Evolutionary conservation across 2,329 filamentous ascomycete species (phyloP).

Genomic region (Penicillium brevicompactum): DNA sequence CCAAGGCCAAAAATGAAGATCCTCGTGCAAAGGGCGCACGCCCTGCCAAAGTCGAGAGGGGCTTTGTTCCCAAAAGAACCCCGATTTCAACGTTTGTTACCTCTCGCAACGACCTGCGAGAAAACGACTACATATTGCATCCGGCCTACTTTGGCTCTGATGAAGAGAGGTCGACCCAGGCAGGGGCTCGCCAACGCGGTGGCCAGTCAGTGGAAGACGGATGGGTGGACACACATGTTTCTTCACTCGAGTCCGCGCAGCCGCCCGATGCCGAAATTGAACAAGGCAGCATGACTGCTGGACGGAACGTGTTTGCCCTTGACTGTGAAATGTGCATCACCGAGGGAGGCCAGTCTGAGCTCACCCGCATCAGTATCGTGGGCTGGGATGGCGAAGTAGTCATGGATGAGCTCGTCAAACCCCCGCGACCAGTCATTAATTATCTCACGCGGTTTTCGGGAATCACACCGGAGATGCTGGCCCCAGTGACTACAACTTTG

Average conservation of each 20-base stretch:
- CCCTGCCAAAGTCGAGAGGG: constrained; percentile 63
- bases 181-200: constrained; percentile 54
- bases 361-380: constrained; percentile 86
- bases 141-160: constrained; percentile 68
- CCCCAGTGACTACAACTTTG: constrained; percentile 79
- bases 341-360: constrained; percentile 73
- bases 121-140: constrained; percentile 84
- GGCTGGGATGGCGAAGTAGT: constrained; percentile 81
- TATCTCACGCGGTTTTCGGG: constrained; percentile 92
- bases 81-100: constrained; percentile 79
- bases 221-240: constrained; percentile 80
- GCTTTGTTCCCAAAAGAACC: constrained; percentile 74
- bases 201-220: constrained; percentile 60
- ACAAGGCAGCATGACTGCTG: constrained; percentile 79
- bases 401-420: constrained; percentile 90
- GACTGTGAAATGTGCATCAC: constrained; percentile 99
- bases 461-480: constrained; percentile 84
- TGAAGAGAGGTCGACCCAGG: constrained; percentile 57
- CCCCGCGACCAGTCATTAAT: constrained; percentile 81
- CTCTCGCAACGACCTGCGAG: constrained; percentile 70
- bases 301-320: constrained; percentile 75
- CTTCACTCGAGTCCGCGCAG: constrained; percentile 65
- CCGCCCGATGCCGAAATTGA: constrained; percentile 72
- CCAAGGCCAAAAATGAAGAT: constrained; percentile 68
- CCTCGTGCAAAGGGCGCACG: constrained; percentile 54